Base-by-base conservation (phyloP, 306 rosid genomes). In the Oxytropis ochrocephala region DNA sequence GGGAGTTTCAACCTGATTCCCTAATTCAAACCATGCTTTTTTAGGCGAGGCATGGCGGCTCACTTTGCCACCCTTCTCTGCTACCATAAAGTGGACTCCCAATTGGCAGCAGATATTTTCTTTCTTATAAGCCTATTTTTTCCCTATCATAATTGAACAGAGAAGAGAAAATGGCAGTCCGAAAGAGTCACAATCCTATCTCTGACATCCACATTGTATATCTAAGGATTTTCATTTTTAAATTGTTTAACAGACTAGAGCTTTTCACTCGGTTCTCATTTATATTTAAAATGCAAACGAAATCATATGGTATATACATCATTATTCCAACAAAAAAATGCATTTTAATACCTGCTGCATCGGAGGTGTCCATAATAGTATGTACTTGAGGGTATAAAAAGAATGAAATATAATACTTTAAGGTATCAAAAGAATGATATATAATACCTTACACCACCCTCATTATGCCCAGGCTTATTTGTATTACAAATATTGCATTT, bases 401-500 rank as follows among this genome's bases (percentile, higher is more conserved):
- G 14, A 69, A 65, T 44, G 8, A 46, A 65, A 72, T 48, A 70
- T 19, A 57, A 79, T 87, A 94, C 99, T 97, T 94, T 47, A 91
- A 81, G 52, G 48, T 42, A 64, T 4, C 46, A 11, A 72, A 80
- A 38, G 14, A 69, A 65, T 44, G 8, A 46, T 61, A 72, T 48
- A 70, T 19, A 57, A 79, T 87, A 94, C 99, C 99, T 94, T 51
- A 91, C 96, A 27, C 99, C 99, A 78, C 99, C 99, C 78, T 94
- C 99, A 49, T 72, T 88, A 70, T 83, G 91, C 70, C 99, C 99
- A 12, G 99, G 97, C 78, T 87, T 94, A 61, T 94, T 94, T 17
- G 99, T 94, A 82, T 94, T 94, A 91, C 99, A 94, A 74, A 94
- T 84, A 69, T 94, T 94, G 88, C 99, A 94, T 80, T 94, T 94